Base-by-base conservation (phyloP, 2,329 filamentous ascomycete species). In the Pseudopithomyces maydicus region DNA sequence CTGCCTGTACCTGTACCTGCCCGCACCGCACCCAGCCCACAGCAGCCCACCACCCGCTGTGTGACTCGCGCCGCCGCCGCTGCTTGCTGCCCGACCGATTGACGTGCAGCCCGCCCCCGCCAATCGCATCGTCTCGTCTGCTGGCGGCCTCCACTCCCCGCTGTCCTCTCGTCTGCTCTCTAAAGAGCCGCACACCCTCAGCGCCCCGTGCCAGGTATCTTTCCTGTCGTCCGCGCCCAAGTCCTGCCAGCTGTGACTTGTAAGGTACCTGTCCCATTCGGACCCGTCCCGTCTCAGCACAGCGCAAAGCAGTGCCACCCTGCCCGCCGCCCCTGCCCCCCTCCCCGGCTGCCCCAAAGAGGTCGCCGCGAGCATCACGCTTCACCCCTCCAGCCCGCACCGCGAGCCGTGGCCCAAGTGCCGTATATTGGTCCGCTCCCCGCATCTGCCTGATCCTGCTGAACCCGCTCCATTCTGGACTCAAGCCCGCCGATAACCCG, bases 361-460 rank as follows among this genome's bases (percentile, higher is more conserved):
- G 65, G 47, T 64, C 59, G 64, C 68, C 64, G 66, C 68, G 70
- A 69, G 68, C 71, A 70, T 51, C 70, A 52, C 65, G 66, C 70
- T 69, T 32, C 71, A 55, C 65, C 57, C 63, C 56, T 57, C 59
- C 65, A 59, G 62, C 64, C 66, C 59, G 55, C 64, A 63, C 59
- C 62, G 65, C 51, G 56, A 41, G 42, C 62, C 60, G 57, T 55
- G 55, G 55, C 61, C 58, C 66, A 67, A 71, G 65, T 72, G 69
- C 70, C 70, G 71, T 74, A 74, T 73, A 74, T 73, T 74, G 71
- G 70, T 69, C 66, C 61, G 62, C 57, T 67, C 61, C 72, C 71
- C 69, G 70, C 68, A 66, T 64, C 65, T 67, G 63, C 64, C 62
- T 68, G 61, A 65, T 64, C 55, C 57, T 59, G 58, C 64, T 63